phyloP scores from a whole-genome alignment of 768 basidiomycete genomes.

The Mycena amicta region DNA sequence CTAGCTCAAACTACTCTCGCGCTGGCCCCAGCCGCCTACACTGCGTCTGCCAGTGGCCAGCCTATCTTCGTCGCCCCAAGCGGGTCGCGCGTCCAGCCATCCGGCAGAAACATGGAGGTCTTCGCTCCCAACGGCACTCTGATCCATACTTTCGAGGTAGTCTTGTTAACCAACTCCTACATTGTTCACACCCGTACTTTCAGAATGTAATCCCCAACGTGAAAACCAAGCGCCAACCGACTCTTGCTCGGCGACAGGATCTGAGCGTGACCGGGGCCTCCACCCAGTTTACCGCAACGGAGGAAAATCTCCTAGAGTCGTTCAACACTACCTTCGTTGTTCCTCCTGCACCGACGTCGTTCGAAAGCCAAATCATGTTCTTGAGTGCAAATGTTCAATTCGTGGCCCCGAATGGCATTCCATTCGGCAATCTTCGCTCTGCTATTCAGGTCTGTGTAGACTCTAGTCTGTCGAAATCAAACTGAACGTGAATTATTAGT shows the following conservation, averaged over 20 bases:
- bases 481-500: slow-evolving; percentile 8
- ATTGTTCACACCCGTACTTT: neutral
- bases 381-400: slow-evolving; percentile 6
- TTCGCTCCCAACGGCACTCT: too few species aligned
- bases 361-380: slow-evolving; percentile 15
- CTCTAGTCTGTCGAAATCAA: slow-evolving; percentile 1
- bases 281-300: slow-evolving; percentile 5
- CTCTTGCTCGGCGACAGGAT: slow-evolving; percentile 8
- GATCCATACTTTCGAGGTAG: too few species aligned
- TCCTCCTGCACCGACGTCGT: slow-evolving; percentile 6
- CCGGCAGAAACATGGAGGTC: too few species aligned
- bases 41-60: too few species aligned
- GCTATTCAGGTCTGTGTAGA: slow-evolving; percentile 10
- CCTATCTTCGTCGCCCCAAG: too few species aligned
- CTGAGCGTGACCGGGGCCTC: neutral
- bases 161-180: too few species aligned
- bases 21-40: too few species aligned
- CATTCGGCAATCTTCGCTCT: slow-evolving; percentile 12
- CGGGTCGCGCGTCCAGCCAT: too few species aligned
- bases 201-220: slow-evolving; percentile 9
- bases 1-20: too few species aligned
- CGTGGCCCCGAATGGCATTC: slow-evolving; percentile 9
- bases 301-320: slow-evolving; percentile 6
- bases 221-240: slow-evolving; percentile 3
- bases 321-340: slow-evolving; percentile 12